Percentiles rank a stretch among this genome's conserved stretches.
Evolutionary conservation across 306 rosid genomes (phyloP).

Genomic region (Pueraria montana): DNA sequence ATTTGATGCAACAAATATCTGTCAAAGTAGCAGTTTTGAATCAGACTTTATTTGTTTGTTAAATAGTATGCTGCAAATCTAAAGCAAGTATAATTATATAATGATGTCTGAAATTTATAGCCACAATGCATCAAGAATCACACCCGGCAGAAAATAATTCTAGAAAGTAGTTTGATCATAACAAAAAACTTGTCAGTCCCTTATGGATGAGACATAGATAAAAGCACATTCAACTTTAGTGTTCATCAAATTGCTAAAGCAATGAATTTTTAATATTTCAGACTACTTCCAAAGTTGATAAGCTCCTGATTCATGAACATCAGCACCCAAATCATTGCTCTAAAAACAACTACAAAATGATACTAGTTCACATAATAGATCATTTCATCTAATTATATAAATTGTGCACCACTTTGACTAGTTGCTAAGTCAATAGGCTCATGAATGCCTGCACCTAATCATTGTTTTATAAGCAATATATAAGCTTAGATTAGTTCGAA

Average conservation of each 20-base stretch:
- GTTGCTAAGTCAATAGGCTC: slow-evolving; percentile 3
- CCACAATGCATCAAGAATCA: slow-evolving; percentile 35
- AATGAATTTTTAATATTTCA: slow-evolving; percentile 16
- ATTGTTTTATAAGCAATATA: slow-evolving; percentile 18
- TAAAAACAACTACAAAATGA: neutral
- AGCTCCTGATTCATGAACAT: slow-evolving; percentile 14
- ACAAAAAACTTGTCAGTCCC: slow-evolving; percentile 1
- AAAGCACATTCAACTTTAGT: slow-evolving; percentile 3
- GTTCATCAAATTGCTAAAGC: slow-evolving; percentile 28
- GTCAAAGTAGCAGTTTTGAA: slow-evolving; percentile 38
- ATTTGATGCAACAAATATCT: slow-evolving; percentile 87
- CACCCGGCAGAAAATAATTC: slow-evolving; percentile 6
- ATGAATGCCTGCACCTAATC: neutral
- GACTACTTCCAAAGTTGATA: slow-evolving; percentile 23
- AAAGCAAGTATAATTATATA: slow-evolving; percentile 34
- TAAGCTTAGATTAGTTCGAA: slow-evolving; percentile 12
- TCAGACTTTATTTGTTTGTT: slow-evolving; percentile 40
- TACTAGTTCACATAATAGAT: slow-evolving; percentile 14
- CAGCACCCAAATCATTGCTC: slow-evolving; percentile 6
- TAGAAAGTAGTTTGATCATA: slow-evolving; percentile 4
- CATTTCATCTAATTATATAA: slow-evolving; percentile 6
- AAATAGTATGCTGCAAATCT: slow-evolving; percentile 23
- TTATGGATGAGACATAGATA: neutral
- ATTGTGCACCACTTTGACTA: slow-evolving; percentile 1
- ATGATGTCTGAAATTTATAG: slow-evolving; percentile 16